These are phyloP conservation scores for Chrysosporium keratinophilum DNA, from an alignment of 2,329 filamentous ascomycete genomes.

Conservation along the genomic window DNA sequence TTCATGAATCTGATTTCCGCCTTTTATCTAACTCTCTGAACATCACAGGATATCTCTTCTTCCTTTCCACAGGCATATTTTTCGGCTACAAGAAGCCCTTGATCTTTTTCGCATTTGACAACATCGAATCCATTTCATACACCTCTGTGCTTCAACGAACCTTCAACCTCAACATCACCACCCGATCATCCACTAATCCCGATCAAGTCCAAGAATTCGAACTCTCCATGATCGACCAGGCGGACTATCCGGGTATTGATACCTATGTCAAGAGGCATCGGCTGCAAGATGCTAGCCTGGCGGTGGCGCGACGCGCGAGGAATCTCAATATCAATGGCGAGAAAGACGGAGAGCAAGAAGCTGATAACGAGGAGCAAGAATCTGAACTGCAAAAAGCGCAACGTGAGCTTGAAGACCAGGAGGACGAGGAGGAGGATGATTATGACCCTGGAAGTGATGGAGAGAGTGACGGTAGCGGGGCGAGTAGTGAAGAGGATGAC, in stretches of 20 bases:
- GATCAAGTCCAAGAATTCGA: constrained; percentile 48
- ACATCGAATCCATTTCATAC: constrained; percentile 51
- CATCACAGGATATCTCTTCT: constrained; percentile 49
- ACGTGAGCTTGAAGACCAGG: constrained; percentile 42
- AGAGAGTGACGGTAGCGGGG: constrained; percentile 40
- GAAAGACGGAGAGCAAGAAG: constrained; percentile 23
- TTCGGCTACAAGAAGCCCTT: constrained; percentile 59
- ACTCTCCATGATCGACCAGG: constrained; percentile 57
- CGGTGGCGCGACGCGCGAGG: constrained; percentile 50
- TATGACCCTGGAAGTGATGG: constrained; percentile 43
- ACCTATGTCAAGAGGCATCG: constrained; percentile 51
- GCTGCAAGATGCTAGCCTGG: constrained; percentile 54
- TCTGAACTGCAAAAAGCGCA: constrained; percentile 51
- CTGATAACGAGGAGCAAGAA: constrained; percentile 38
- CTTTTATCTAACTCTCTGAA: neutral
- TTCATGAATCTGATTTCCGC: neutral
- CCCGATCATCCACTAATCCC: constrained; percentile 26
- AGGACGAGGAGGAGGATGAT: constrained; percentile 42
- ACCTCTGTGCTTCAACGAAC: constrained; percentile 55
- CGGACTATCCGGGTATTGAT: constrained; percentile 52
- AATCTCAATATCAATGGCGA: constrained; percentile 43
- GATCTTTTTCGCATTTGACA: constrained; percentile 50
- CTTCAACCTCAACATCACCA: constrained; percentile 52
- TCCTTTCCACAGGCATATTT: constrained; percentile 50
- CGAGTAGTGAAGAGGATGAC: constrained; percentile 35